A percentile compares a stretch with the other conserved stretches of the same genome.
phyloP scores from a whole-genome alignment of 2,329 filamentous ascomycete species.

The Diaporthe capsici region DNA sequence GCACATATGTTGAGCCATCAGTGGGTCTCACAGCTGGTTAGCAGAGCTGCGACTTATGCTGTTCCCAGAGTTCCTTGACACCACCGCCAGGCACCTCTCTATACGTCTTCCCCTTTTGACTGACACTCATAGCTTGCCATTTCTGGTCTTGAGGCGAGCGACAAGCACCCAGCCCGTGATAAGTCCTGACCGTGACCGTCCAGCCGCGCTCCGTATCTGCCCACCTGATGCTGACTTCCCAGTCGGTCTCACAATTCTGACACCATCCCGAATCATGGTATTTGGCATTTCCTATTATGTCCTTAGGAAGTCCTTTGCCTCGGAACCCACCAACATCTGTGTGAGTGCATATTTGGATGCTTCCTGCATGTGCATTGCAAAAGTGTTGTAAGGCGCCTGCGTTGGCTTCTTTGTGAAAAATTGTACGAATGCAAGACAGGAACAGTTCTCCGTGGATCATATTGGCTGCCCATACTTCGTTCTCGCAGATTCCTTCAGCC shows the following conservation, averaged over 20 bases:
- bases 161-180: slow-evolving; percentile 39
- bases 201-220: slow-evolving; percentile 38
- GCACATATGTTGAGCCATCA: neutral
- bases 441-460: slow-evolving; percentile 40
- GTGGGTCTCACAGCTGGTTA: neutral
- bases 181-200: slow-evolving; percentile 38
- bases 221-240: slow-evolving; percentile 35
- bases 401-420: slow-evolving; percentile 37
- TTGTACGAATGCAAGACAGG: slow-evolving; percentile 31
- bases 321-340: neutral
- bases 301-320: slow-evolving; percentile 4
- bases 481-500: slow-evolving; percentile 27
- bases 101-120: neutral
- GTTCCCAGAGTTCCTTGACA: slow-evolving; percentile 40
- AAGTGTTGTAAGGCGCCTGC: slow-evolving; percentile 24
- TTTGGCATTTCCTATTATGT: slow-evolving; percentile 34
- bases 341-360: slow-evolving; percentile 29
- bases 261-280: slow-evolving; percentile 35
- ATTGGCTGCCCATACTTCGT: slow-evolving; percentile 32
- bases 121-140: slow-evolving; percentile 39
- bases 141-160: slow-evolving; percentile 39
- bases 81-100: slow-evolving; percentile 35
- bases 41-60: neutral
- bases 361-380: neutral
- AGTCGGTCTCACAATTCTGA: slow-evolving; percentile 40